Percentiles rank a stretch among this genome's conserved stretches.
Conservation (phyloP, 2,329 filamentous ascomycete species). For the Diaporthe sp. region DNA sequence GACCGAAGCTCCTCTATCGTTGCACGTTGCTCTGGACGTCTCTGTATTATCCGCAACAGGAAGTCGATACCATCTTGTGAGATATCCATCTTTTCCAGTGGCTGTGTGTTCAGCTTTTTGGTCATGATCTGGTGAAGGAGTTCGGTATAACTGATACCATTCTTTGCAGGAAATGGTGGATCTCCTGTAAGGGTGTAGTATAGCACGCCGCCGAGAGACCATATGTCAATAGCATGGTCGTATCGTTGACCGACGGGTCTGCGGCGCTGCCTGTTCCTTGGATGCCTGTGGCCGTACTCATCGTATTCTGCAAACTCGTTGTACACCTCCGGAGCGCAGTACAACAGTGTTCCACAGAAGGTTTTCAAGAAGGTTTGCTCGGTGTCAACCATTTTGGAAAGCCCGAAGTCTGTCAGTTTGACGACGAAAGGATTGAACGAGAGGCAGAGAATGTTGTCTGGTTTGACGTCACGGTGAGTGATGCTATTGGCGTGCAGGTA, state of each 20-base stretch:
- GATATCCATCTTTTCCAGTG: conserved; percentile 68
- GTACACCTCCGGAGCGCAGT: conserved; percentile 97
- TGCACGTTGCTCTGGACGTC: conserved; percentile 81
- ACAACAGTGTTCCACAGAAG: conserved; percentile 94
- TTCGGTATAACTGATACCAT: conserved; percentile 79
- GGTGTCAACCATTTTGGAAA: conserved; percentile 93
- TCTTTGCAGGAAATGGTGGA: conserved; percentile 84
- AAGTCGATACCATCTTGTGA: conserved; percentile 79
- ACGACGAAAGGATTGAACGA: conserved; percentile 79
- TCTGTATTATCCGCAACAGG: conserved; percentile 80
- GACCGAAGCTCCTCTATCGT: conserved; percentile 76
- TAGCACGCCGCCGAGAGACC: conserved; percentile 93
- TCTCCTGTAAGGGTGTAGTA: conserved; percentile 85
- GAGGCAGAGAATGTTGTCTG: conserved; percentile 93
- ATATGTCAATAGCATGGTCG: conserved; percentile 92
- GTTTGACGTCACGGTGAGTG: conserved; percentile 98
- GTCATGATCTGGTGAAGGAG: conserved; percentile 91
- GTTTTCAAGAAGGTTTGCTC: conserved; percentile 94
- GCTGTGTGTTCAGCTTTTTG: conserved; percentile 71
- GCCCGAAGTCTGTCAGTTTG: conserved; percentile 95
- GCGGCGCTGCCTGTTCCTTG: conserved; percentile 72
- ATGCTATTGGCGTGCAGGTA: conserved; percentile 91
- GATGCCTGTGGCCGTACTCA: conserved; percentile 72
- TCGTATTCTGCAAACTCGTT: conserved; percentile 77
- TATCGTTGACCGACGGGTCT: conserved; percentile 72